phyloP scores from a whole-genome alignment of 805 yeast species.

The Yamadazyma sp. region DNA sequence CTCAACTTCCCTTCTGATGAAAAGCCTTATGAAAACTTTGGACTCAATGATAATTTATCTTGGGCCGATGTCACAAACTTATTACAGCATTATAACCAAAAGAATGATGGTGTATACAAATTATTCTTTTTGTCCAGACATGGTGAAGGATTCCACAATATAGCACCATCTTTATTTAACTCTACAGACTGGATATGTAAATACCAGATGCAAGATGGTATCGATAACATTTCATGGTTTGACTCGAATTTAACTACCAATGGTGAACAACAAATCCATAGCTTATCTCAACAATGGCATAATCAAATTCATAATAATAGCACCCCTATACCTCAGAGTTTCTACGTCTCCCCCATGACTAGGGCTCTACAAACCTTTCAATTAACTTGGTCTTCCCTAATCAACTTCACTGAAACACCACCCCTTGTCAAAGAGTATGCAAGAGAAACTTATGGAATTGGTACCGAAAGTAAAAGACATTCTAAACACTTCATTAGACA shows the following conservation, averaged over 20 bases:
- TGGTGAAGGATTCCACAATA: conserved; percentile 33
- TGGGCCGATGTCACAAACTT: conserved; percentile 22
- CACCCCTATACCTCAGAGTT: conserved; percentile 24
- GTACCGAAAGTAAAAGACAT: conserved; percentile 29
- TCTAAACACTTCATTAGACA: conserved; percentile 17
- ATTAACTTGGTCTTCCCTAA: conserved; percentile 19
- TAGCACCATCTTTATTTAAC: conserved; percentile 18
- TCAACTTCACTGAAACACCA: conserved; percentile 15
- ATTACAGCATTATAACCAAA: conserved; percentile 12
- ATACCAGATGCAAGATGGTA: conserved; percentile 23
- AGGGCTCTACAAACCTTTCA: conserved; percentile 30
- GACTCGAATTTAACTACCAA: conserved; percentile 27
- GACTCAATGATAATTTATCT: conserved; percentile 16
- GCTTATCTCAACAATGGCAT: conserved; percentile 16
- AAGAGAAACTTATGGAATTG: conserved; percentile 33
- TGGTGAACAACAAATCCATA: conserved; percentile 19
- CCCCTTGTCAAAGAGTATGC: conserved; percentile 27
- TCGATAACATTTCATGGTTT: conserved; percentile 23
- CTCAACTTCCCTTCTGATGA: conserved; percentile 15
- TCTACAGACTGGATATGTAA: conserved; percentile 23
- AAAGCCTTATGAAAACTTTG: conserved; percentile 17
- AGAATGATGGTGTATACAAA: conserved; percentile 16
- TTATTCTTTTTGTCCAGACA: conserved; percentile 30
- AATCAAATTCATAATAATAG: conserved; percentile 13
- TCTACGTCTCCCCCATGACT: conserved; percentile 29